These are phyloP conservation scores for Iris pallida DNA, from an alignment of 116 monocot species.

Conservation along the genomic window DNA sequence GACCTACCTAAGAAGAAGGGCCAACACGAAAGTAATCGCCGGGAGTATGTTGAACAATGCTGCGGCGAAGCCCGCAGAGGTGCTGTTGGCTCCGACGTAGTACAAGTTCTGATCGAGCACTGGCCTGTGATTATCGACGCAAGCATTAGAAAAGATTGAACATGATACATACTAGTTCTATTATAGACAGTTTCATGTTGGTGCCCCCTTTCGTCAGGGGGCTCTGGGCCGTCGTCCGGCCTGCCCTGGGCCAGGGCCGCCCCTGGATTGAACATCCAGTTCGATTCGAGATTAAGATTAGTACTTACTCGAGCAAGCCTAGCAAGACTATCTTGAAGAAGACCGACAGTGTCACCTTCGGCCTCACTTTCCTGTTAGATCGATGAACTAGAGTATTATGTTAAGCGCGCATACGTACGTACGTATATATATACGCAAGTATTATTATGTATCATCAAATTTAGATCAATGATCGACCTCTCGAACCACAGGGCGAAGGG, in stretches of 20 bases:
- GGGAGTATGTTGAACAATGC: constrained; percentile 60
- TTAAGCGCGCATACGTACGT: too few species aligned
- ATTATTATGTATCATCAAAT: too few species aligned
- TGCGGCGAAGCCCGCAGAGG: constrained; percentile 40
- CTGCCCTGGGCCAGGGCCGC: too few species aligned
- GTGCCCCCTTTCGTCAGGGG: too few species aligned
- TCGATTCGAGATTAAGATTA: neutral
- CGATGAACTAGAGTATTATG: neutral
- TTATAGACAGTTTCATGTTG: too few species aligned
- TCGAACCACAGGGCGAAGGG: constrained; percentile 16
- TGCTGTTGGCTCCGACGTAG: constrained; percentile 44
- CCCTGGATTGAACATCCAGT: too few species aligned
- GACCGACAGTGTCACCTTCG: constrained; percentile 36
- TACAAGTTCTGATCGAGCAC: constrained; percentile 59
- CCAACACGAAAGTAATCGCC: constrained; percentile 51
- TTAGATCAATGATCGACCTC: constrained; percentile 10
- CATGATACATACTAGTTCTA: too few species aligned
- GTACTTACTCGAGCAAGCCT: constrained; percentile 40
- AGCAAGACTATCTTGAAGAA: constrained; percentile 41
- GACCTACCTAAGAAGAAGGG: constrained; percentile 31
- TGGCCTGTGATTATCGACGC: constrained; percentile 20
- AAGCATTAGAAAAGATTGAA: neutral
- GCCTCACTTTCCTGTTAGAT: constrained; percentile 31
- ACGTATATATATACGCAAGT: too few species aligned
- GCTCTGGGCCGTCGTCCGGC: too few species aligned